Base-by-base conservation (phyloP, 2,329 filamentous ascomycete genomes). In the Colletotrichum cuscutae region DNA sequence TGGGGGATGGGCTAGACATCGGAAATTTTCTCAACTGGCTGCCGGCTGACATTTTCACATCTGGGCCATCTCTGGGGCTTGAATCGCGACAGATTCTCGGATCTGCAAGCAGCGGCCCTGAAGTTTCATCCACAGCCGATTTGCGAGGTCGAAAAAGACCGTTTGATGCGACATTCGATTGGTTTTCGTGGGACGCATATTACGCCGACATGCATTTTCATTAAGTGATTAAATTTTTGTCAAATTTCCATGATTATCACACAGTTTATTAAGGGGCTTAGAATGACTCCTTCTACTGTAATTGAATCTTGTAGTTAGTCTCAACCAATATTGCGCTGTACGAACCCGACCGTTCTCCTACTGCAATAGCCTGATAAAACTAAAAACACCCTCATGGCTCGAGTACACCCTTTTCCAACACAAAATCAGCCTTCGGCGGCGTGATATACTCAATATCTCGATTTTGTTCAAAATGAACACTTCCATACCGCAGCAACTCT, bases 111-210 rank as follows among this genome's bases (percentile, higher is more conserved):
- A 9, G 5, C 32, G 2, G 1, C 2, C 13, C 6, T 22, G n/a
- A 15, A 19, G 24, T 8, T 9, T 2, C 13, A 15, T n/a, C 28
- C 6, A 8, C 28, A 1, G 4, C 22, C 4, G 52, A 69, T 9
- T 9, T 22, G 5, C 42, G 60, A n/a, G 60, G 37, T 22, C 53
- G 52, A 3, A 69, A 69, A n/a, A 37, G 60, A 13, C n/a, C 60
- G 6, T 58, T 65, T 58, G 61, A 69, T 19, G 67, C 60, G 32
- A 60, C 62, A 2, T 66, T 59, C 35, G 63, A 71, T 46, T 71
- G 56, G 68, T 67, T 67, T 35, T 71, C 68, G 13, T 71, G 68
- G 62, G 63, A 71, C 12, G 19, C 68, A 4, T 71, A 56, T 8
- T 61, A 68, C 24, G n/a, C 19, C 8, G 32, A 30, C 5, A 7